Conservation (phyloP, 495 filamentous ascomycete species). For the Hyaloscypha bicolor region DNA sequence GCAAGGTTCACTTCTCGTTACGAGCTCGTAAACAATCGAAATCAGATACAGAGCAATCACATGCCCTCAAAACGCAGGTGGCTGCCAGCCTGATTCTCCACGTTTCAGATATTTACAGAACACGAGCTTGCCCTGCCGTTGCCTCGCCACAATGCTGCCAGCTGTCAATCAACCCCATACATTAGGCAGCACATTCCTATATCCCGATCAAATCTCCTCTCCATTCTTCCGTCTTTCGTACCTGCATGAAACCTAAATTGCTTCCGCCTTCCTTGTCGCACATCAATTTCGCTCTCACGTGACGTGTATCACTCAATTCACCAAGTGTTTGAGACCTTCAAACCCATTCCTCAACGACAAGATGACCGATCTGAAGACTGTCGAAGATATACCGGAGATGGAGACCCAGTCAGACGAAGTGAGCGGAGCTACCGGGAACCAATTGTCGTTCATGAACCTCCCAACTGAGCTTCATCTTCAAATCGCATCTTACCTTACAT, state of each 20-base stretch:
- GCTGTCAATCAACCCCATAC: neutral
- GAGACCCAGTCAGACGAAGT: neutral
- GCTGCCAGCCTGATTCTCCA: conserved; percentile 7
- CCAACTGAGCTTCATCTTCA: conserved; percentile 66
- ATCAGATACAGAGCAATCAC: neutral
- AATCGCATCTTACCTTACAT: conserved; percentile 52
- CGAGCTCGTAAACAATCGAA: conserved; percentile 2
- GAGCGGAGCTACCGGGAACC: neutral
- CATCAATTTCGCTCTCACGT: conserved; percentile 1
- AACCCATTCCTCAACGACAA: neutral
- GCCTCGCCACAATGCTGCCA: conserved; percentile 9
- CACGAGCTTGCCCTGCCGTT: conserved; percentile 8
- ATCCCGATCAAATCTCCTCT: conserved; percentile 8
- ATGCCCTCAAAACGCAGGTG: neutral
- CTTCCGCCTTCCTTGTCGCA: neutral
- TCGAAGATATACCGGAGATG: neutral
- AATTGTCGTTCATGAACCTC: conserved; percentile 42
- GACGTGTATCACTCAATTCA: neutral
- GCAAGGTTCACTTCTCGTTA: neutral
- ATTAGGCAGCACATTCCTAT: conserved; percentile 8
- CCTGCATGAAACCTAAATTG: conserved; percentile 10
- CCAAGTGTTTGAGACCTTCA: conserved; percentile 1
- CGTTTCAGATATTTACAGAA: conserved; percentile 10
- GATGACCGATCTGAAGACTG: neutral
- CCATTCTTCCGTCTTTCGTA: neutral